These are phyloP conservation scores for Fusarium coicis DNA, from an alignment of 2,329 filamentous ascomycete species.

Conservation along the genomic window DNA sequence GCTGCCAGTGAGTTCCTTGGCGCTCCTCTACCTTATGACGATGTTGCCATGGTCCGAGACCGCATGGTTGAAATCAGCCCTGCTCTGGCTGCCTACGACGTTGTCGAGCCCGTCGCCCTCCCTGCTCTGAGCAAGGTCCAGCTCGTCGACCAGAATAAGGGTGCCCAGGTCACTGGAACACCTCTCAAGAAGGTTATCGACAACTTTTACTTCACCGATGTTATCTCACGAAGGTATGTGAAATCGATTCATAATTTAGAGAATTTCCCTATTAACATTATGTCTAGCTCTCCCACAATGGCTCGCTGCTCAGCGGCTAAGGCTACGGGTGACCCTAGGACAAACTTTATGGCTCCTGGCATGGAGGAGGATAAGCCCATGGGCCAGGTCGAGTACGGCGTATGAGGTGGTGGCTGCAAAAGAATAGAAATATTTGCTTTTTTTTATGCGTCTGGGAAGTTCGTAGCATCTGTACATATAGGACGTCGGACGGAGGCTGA, in stretches of 20 bases:
- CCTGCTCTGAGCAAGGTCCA: slow-evolving; percentile 88
- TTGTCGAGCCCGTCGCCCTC: slow-evolving; percentile 84
- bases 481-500: slow-evolving; percentile 45
- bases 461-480: slow-evolving; percentile 55
- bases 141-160: slow-evolving; percentile 96
- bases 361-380: slow-evolving; percentile 70
- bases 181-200: slow-evolving; percentile 88
- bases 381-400: slow-evolving; percentile 70
- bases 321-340: slow-evolving; percentile 80
- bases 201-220: slow-evolving; percentile 98
- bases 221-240: slow-evolving; percentile 91
- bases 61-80: slow-evolving; percentile 97
- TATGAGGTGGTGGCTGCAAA: slow-evolving; percentile 54
- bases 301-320: slow-evolving; percentile 95
- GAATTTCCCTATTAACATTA: slow-evolving; percentile 37
- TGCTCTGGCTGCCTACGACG: slow-evolving; percentile 87
- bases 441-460: slow-evolving; percentile 48
- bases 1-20: slow-evolving; percentile 92
- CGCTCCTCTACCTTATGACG: slow-evolving; percentile 88
- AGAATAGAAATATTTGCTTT: slow-evolving; percentile 51
- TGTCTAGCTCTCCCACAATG: slow-evolving; percentile 92
- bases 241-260: slow-evolving; percentile 5
- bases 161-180: slow-evolving; percentile 74
- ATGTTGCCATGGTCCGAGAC: slow-evolving; percentile 87
- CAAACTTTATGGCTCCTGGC: slow-evolving; percentile 81